Base-by-base conservation (phyloP, 371 early-diverging fungal genomes). In the Mucor circinelloides region DNA sequence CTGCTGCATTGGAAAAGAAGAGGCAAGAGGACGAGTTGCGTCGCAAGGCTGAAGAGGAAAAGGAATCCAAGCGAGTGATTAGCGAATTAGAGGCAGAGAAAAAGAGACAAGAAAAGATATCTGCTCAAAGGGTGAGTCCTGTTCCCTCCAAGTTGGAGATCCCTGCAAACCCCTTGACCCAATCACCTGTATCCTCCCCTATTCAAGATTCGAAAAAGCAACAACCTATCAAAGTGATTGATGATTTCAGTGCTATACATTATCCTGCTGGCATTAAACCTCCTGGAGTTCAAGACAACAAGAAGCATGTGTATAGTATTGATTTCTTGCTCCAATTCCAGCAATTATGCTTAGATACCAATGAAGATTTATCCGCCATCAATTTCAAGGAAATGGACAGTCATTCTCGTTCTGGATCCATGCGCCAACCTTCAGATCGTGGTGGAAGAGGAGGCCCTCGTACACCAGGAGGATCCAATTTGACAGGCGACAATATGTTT, bases 251-350 rank as follows among this genome's bases (percentile, higher is more conserved):
- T 52, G 67, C 69, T 0, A 61, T 83, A 4, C 28, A 69, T 9
- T 79, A 86, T 67, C 85, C 88, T 44, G 55, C 79, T 56, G 64
- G 71, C 21, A 76, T 87, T 27, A 68, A 64, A 38, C 67, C 74
- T 1, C 68, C 59, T 48, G 70, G 76, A 13, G 32, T 9, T 7
- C 30, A 64, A 74, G 60, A 56, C 10, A 28, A 13, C 2, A 77
- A 73, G 42, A 86, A 83, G 71, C 79, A 80, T 58, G 74, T 81
- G 52, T 92, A 92, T 66, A 81, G 82, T 23, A 82, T 84, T 40
- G 89, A 85, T 58, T 97, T 96, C 75, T 85, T 97, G 75, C 77
- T 91, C 75, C 89, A 87, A 58, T 95, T 95, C 79, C 83, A 81
- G 70, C 79, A 77, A 15, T 73, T 90, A 40, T 90, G 94, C 74